Evolutionary conservation across 192 early-diverging fungal genomes (phyloP).

Genomic region (Umbelopsis ramanniana): DNA sequence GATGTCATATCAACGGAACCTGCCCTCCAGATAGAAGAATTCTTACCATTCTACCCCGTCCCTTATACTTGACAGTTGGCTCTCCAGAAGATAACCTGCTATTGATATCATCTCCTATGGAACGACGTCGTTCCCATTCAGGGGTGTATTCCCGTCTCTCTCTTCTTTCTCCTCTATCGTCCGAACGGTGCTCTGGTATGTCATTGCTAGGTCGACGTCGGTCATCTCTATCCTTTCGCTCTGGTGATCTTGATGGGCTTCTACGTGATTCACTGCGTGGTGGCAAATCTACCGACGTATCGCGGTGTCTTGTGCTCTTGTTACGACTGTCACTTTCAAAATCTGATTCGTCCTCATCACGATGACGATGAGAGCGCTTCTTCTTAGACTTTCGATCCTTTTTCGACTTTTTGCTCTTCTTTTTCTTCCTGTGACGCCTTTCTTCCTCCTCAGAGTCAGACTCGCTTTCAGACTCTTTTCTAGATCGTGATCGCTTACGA

Average conservation of each 20-base stretch:
- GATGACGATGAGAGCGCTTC: slow-evolving; percentile 26
- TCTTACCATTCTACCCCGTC: slow-evolving; percentile 56
- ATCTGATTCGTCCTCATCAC: slow-evolving; percentile 28
- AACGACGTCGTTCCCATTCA: slow-evolving; percentile 36
- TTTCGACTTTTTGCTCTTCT: slow-evolving; percentile 44
- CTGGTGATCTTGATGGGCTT: slow-evolving; percentile 1
- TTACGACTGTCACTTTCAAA: slow-evolving; percentile 22
- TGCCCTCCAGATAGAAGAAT: neutral
- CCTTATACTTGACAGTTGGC: slow-evolving; percentile 56
- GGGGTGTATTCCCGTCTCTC: slow-evolving; percentile 24
- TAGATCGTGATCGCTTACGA: slow-evolving; percentile 29
- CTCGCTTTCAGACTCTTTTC: slow-evolving; percentile 31
- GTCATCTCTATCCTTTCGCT: neutral
- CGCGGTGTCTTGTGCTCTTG: neutral
- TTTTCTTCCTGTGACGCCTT: slow-evolving; percentile 34
- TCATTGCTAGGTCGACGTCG: neutral
- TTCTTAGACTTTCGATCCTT: slow-evolving; percentile 39
- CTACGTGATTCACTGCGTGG: neutral
- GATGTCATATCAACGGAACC: too few species aligned
- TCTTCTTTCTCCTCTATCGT: slow-evolving; percentile 11
- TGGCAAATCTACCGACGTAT: too few species aligned
- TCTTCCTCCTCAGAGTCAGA: slow-evolving; percentile 39
- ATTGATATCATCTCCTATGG: slow-evolving; percentile 28
- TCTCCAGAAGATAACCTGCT: slow-evolving; percentile 27
- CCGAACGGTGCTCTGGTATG: neutral